Evolutionary conservation across 140 eudicot genomes (phyloP).

Genomic region (Bidens hawaiensis): DNA sequence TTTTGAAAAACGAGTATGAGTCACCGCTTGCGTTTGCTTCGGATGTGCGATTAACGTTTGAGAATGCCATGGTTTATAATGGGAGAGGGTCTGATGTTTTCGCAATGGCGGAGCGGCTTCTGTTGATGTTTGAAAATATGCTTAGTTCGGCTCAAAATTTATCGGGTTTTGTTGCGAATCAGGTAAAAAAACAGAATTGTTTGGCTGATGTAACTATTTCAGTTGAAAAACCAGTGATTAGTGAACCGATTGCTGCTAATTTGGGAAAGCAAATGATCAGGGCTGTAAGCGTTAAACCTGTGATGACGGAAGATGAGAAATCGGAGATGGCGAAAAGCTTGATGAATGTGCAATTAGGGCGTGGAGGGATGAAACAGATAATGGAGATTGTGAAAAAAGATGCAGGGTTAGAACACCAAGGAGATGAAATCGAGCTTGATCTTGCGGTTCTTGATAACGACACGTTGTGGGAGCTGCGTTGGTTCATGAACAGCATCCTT

Average conservation of each 20-base stretch:
- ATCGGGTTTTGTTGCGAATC: background rate
- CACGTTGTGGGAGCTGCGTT: constrained; percentile 56
- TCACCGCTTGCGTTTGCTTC: constrained; percentile 33
- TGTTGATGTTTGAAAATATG: constrained; percentile 29
- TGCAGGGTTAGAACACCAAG: constrained; percentile 23
- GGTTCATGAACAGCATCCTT: constrained; percentile 20
- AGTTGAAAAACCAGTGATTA: background rate
- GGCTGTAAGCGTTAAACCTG: constrained; percentile 20
- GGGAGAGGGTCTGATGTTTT: constrained; percentile 44
- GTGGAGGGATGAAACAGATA: constrained; percentile 30
- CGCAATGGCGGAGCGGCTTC: constrained; percentile 27
- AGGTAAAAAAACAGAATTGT: background rate
- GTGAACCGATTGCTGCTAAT: background rate
- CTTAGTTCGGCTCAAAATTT: constrained; percentile 15
- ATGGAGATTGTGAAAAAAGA: constrained; percentile 33
- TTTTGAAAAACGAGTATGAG: constrained; percentile 24
- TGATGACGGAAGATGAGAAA: constrained; percentile 47
- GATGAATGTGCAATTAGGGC: constrained; percentile 23
- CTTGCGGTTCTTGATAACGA: constrained; percentile 47
- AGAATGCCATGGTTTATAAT: constrained; percentile 52
- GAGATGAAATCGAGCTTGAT: constrained; percentile 53
- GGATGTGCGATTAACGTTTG: constrained; percentile 48
- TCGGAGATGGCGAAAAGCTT: constrained; percentile 27
- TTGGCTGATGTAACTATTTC: background rate
- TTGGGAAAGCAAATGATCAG: background rate